A percentile compares a stretch with the other conserved stretches of the same genome.
Conservation (phyloP, 2,329 filamentous ascomycete species). For the Fusarium poae region DNA sequence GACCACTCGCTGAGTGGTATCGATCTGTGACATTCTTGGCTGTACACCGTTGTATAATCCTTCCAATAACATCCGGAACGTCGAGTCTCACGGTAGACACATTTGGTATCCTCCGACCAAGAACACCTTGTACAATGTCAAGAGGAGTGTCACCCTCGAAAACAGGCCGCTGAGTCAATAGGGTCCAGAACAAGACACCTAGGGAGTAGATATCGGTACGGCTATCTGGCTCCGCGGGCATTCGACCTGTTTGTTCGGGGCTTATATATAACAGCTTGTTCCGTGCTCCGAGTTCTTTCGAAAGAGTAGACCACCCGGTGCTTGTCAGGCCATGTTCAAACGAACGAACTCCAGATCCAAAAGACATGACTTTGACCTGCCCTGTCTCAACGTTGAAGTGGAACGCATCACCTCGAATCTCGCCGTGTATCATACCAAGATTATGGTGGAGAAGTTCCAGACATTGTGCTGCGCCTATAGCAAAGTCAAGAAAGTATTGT, state of each 20-base stretch:
- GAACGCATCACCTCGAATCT: conserved; percentile 91
- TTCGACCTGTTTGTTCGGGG: conserved; percentile 92
- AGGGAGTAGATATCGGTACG: conserved; percentile 95
- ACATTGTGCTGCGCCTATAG: conserved; percentile 87
- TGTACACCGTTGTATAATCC: conserved; percentile 92
- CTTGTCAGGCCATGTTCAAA: conserved; percentile 92
- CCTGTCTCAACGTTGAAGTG: conserved; percentile 81
- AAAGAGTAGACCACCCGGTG: conserved; percentile 86
- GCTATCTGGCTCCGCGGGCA: conserved; percentile 91
- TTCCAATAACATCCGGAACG: conserved; percentile 83
- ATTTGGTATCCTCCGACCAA: conserved; percentile 81
- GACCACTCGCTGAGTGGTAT: conserved; percentile 88
- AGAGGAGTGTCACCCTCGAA: conserved; percentile 85
- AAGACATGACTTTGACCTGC: conserved; percentile 82
- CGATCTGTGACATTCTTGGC: conserved; percentile 88
- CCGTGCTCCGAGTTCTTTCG: conserved; percentile 85
- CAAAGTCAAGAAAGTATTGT: conserved; percentile 87
- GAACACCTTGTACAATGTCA: conserved; percentile 91
- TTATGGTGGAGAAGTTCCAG: conserved; percentile 92
- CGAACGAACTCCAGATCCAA: conserved; percentile 86
- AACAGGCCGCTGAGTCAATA: conserved; percentile 82
- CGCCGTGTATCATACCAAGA: conserved; percentile 87
- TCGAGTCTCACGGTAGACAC: conserved; percentile 84
- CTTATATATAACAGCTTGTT: conserved; percentile 93
- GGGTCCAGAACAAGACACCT: conserved; percentile 88